Conservation (phyloP, 768 basidiomycete genomes). For the Grammothele lineata region DNA sequence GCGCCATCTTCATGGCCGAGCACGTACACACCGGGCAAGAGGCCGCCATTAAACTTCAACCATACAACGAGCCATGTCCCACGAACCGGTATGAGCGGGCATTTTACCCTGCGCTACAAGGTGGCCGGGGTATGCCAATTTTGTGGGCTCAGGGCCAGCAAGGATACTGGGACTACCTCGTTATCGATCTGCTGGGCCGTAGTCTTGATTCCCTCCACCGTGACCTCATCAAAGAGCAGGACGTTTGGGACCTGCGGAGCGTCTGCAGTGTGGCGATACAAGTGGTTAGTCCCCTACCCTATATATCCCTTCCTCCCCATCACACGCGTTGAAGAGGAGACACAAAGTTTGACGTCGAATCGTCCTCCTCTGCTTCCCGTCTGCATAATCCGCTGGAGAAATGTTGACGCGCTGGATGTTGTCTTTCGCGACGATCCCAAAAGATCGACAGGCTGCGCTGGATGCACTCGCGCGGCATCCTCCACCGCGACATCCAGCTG, state of each 20-base stretch:
- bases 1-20: conserved; percentile 63
- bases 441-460: conserved; percentile 70
- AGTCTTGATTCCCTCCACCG: conserved; percentile 64
- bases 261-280: conserved; percentile 76
- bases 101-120: conserved; percentile 68
- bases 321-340: neutral
- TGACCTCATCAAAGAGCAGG: conserved; percentile 41
- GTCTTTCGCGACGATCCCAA: neutral
- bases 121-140: conserved; percentile 68
- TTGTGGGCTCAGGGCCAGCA: conserved; percentile 50
- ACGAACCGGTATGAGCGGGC: conserved; percentile 69
- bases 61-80: conserved; percentile 65
- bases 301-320: neutral
- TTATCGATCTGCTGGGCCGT: conserved; percentile 69
- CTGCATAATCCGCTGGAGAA: too few species aligned
- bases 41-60: conserved; percentile 76
- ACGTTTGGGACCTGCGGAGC: conserved; percentile 62
- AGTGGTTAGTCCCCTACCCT: conserved; percentile 44
- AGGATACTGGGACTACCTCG: conserved; percentile 42
- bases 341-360: neutral
- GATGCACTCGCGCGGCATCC: conserved; percentile 70
- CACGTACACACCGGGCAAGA: conserved; percentile 52
- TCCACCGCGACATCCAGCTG: conserved; percentile 77
- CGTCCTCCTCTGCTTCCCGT: neutral
- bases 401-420: neutral